Evolutionary conservation across 345 rosid genomes (phyloP).

Genomic region (rapeseed (Brassica napus)): DNA sequence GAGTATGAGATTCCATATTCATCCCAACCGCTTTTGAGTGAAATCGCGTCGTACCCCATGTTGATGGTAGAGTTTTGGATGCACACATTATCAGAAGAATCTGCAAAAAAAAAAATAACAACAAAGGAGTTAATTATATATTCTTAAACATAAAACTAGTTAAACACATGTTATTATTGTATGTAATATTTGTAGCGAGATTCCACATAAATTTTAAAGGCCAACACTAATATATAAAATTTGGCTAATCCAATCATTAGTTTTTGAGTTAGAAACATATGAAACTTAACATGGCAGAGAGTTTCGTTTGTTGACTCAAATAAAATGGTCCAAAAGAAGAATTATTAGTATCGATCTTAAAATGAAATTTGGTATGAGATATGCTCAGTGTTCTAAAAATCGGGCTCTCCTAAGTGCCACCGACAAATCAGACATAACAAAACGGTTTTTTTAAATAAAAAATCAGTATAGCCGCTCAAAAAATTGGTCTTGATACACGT

Average conservation of each 20-base stretch:
- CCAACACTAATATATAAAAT: neutral
- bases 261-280: too few relatives aligned
- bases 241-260: too few relatives aligned
- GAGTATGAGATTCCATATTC: conserved; percentile 56
- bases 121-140: neutral
- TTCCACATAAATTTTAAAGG: neutral
- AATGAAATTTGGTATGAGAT: too few relatives aligned
- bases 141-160: neutral
- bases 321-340: too few relatives aligned
- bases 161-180: neutral
- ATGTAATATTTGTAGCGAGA: neutral
- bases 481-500: too few relatives aligned
- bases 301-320: neutral
- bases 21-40: conserved; percentile 74
- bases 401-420: too few relatives aligned
- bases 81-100: conserved; percentile 60
- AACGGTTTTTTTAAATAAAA: too few relatives aligned
- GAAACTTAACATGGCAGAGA: neutral
- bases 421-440: too few relatives aligned
- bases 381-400: too few relatives aligned
- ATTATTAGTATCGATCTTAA: too few relatives aligned
- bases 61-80: conserved; percentile 56
- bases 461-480: too few relatives aligned
- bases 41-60: conserved; percentile 58
- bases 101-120: conserved; percentile 29